Conservation (phyloP, 768 basidiomycete genomes). For the Lentinula detonsa region DNA sequence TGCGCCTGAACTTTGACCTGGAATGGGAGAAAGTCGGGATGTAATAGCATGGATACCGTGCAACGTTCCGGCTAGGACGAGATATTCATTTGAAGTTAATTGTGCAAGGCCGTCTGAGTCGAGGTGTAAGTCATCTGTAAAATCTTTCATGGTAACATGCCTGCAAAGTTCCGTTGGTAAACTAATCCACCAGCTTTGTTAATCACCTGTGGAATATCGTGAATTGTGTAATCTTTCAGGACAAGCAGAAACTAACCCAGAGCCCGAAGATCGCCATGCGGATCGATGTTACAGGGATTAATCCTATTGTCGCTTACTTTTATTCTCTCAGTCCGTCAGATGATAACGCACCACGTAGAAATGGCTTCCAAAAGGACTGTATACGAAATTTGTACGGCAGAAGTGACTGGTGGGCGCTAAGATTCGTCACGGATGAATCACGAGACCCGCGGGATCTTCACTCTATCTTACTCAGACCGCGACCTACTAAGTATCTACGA, state of each 20-base stretch:
- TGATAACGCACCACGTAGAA: no score
- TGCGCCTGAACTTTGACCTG: conserved; percentile 73
- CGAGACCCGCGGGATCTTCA: not conserved
- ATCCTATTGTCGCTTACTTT: not conserved
- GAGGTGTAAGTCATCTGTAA: conserved; percentile 3
- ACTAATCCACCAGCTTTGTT: conserved; percentile 98
- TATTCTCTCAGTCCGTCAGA: not conserved
- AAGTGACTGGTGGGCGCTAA: no score
- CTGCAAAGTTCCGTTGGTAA: conserved; percentile 89
- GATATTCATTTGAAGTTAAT: conserved; percentile 88
- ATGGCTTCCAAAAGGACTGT: no score
- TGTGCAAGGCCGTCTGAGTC: conserved; percentile 81
- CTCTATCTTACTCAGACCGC: not conserved
- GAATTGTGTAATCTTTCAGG: not conserved
- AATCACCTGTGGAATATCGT: conserved; percentile 60
- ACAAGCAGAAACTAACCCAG: conserved; percentile 44
- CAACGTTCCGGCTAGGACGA: conserved; percentile 92
- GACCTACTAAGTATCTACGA: not conserved
- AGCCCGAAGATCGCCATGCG: conserved; percentile 75
- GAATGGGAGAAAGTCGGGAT: conserved; percentile 75
- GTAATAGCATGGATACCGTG: conserved; percentile 99
- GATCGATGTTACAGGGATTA: not conserved
- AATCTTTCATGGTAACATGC: conserved; percentile 30
- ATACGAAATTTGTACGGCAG: no score
- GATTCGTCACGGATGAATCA: not conserved